Conservation (phyloP, 768 basidiomycete species). For the Russula foetens region DNA sequence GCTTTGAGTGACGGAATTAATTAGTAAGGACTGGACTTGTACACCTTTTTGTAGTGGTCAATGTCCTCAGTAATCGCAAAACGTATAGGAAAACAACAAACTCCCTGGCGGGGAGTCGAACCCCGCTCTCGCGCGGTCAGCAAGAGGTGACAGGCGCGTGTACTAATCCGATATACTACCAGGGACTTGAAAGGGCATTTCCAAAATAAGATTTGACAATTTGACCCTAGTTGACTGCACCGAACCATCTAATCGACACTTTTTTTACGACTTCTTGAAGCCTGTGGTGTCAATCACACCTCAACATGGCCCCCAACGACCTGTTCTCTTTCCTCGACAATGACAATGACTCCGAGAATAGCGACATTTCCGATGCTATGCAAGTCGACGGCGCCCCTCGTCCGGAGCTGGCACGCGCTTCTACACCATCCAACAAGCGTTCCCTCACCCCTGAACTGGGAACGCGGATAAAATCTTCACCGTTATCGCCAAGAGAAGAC, state of each 20-base stretch:
- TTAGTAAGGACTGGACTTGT: no score
- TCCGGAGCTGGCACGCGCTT: conserved; percentile 22
- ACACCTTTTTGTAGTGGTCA: no score
- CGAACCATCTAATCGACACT: background rate
- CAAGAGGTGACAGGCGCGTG: conserved; percentile 17
- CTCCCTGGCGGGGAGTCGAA: conserved; percentile 30
- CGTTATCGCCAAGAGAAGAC: conserved; percentile 27
- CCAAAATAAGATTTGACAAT: background rate
- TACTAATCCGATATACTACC: conserved; percentile 23
- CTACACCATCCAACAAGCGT: conserved; percentile 32
- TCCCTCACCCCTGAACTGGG: conserved; percentile 30
- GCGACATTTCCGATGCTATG: conserved; percentile 25
- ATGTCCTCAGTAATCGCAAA: background rate
- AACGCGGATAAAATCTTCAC: background rate
- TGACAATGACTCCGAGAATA: conserved; percentile 25
- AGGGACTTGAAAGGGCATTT: background rate
- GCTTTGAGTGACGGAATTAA: no score
- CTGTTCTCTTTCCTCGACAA: conserved; percentile 62
- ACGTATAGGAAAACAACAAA: background rate
- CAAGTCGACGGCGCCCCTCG: conserved; percentile 2
- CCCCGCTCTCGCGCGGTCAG: conserved; percentile 28
- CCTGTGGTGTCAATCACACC: background rate
- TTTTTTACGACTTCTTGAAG: background rate
- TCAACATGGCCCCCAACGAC: conserved; percentile 33
- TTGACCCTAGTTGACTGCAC: background rate